These are phyloP conservation scores for Lichtheimia ornata DNA, from an alignment of 371 early-diverging fungal species.

Conservation along the genomic window DNA sequence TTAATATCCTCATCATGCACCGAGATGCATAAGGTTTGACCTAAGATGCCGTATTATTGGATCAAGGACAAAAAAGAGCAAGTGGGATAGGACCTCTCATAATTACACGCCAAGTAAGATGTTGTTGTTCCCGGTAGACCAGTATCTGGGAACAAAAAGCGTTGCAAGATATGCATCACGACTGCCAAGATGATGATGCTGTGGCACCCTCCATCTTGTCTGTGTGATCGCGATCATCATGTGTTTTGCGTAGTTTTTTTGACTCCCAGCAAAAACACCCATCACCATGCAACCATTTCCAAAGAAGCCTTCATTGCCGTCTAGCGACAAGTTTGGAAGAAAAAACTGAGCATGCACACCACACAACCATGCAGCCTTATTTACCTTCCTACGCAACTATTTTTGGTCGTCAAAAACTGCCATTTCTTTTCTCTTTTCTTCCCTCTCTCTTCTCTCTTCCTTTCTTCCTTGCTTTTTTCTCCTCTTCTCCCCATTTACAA, in stretches of 20 bases:
- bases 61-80: too few species aligned
- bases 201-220: background rate
- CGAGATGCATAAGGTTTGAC: background rate
- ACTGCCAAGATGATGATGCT: constrained; percentile 4
- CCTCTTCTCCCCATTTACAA: background rate
- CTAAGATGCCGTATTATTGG: background rate
- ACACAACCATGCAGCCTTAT: background rate
- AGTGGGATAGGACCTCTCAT: background rate
- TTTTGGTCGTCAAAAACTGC: too few species aligned
- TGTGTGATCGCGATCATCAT: background rate
- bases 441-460: background rate
- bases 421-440: background rate
- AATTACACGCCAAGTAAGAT: background rate
- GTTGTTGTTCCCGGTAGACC: background rate
- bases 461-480: constrained; percentile 1
- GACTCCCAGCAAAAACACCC: background rate
- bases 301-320: background rate
- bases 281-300: background rate
- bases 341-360: background rate
- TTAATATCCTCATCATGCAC: constrained; percentile 1
- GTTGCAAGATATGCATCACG: background rate
- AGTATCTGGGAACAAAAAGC: background rate
- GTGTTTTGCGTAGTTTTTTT: background rate
- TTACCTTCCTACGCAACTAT: background rate
- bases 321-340: background rate